Percentiles rank a stretch among this genome's conserved stretches.
These are phyloP conservation scores for Aspergillus versicolor DNA, from an alignment of 2,329 filamentous ascomycete species.

Conservation along the genomic window DNA sequence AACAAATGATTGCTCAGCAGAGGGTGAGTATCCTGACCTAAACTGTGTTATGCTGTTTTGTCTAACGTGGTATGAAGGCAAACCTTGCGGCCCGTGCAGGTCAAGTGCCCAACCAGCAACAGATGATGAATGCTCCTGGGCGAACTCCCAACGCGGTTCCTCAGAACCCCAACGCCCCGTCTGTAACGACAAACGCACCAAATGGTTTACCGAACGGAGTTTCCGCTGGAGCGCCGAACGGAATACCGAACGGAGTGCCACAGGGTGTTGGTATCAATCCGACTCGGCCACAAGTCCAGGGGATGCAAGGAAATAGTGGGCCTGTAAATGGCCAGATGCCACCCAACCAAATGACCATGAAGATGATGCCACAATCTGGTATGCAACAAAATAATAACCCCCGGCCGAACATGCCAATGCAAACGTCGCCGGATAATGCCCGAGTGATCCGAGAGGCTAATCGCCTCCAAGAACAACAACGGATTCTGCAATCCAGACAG, in stretches of 20 bases:
- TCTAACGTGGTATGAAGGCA: conserved; percentile 29
- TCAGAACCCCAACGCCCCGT: conserved; percentile 30
- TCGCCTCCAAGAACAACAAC: conserved; percentile 53
- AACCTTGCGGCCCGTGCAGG: conserved; percentile 43
- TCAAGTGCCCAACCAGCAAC: conserved; percentile 43
- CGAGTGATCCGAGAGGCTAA: conserved; percentile 50
- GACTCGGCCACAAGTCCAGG: conserved; percentile 42
- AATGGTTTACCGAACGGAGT: conserved; percentile 50
- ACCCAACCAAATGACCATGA: conserved; percentile 59
- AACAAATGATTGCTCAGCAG: conserved; percentile 60
- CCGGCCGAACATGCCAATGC: conserved; percentile 48
- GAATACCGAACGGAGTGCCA: conserved; percentile 48
- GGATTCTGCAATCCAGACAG: conserved; percentile 59
- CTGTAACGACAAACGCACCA: conserved; percentile 40
- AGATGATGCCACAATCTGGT: conserved; percentile 55
- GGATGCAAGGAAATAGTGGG: conserved; percentile 36
- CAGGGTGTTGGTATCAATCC: conserved; percentile 36
- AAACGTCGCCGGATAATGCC: conserved; percentile 54
- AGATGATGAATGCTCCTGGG: conserved; percentile 34
- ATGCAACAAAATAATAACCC: conserved; percentile 51
- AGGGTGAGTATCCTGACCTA: conserved; percentile 39
- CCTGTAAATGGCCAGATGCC: conserved; percentile 52
- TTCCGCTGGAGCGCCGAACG: conserved; percentile 45
- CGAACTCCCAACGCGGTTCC: conserved; percentile 44
- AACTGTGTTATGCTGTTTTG: background rate